Evolutionary conservation across 2,329 filamentous ascomycete genomes (phyloP).

Genomic region (Neofusicoccum laricinum): DNA sequence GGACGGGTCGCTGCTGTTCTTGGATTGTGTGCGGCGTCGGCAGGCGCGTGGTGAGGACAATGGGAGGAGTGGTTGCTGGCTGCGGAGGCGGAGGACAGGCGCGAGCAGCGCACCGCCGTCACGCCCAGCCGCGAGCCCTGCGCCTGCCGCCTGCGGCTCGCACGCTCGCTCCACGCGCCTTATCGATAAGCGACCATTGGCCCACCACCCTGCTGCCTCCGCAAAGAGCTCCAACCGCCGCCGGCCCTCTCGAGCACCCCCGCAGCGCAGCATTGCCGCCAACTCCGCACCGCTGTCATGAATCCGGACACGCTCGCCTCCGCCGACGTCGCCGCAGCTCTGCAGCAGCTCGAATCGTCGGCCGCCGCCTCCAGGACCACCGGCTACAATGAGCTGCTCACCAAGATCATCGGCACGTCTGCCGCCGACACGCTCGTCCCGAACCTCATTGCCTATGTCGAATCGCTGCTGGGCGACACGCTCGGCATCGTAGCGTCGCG

Average conservation of each 20-base stretch:
- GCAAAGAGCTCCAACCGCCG: neutral
- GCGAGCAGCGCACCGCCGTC: conserved; percentile 11
- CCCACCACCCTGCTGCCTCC: neutral
- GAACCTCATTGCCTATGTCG: conserved; percentile 66
- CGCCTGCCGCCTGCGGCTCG: neutral
- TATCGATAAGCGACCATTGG: neutral
- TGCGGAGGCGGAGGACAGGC: conserved; percentile 9
- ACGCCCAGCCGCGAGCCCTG: conserved; percentile 20
- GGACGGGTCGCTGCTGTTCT: neutral
- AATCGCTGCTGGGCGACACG: conserved; percentile 64
- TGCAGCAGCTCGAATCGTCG: conserved; percentile 50
- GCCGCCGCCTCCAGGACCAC: conserved; percentile 51
- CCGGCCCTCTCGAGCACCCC: neutral
- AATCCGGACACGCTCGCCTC: conserved; percentile 45
- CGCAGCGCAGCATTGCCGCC: neutral
- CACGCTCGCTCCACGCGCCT: neutral
- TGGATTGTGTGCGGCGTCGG: neutral
- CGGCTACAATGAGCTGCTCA: conserved; percentile 57
- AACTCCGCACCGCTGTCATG: conserved; percentile 17
- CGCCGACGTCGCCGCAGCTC: conserved; percentile 45
- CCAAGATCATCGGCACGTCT: conserved; percentile 50
- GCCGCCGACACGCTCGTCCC: conserved; percentile 47
- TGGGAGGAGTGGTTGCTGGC: neutral
- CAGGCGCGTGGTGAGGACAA: neutral
- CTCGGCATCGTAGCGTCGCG: conserved; percentile 76